Evolutionary conservation across 2,329 filamentous ascomycete species (phyloP), one percentile per base, ranked within the genome.

Genomic region (Paraconiothyrium sp.): DNA sequence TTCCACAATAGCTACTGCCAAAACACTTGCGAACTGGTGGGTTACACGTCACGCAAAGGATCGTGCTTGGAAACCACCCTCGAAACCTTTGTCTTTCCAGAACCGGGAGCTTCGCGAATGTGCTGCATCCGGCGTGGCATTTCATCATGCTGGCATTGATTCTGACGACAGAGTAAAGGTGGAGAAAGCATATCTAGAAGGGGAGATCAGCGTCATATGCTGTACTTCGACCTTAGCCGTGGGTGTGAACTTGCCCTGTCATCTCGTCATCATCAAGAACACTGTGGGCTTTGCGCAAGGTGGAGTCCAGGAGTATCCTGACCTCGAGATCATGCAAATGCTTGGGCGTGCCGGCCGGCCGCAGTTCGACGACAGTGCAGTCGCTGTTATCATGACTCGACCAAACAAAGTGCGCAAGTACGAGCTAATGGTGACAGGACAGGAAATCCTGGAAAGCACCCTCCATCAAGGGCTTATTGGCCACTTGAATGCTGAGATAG

Each of bases 251-350:
- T 78, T 96, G 10, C 93, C 92, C 10, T 93, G 92, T 63, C 90
- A 95, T 72, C 86, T 94, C 3, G 92, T 94, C 4, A 88, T 96
- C 10, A 86, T 97, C 58, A 96, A 96, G 75, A 91, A 92, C 24
- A 96, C 92, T 0, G 84, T 89, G 3, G 83, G 84, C 0, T 86
- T 87, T 59, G 85, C 88, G 59, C 82, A 79, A 35, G 78, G 84
- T 7, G 83, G 79, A 8, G 70, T 86, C 41, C 86, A 88, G 58
- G 92, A 95, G 73, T 93, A 93, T 67, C 89, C 91, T 0, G 92
- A 95, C 72, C 82, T 96, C 5, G 92, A 96, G 67, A 86, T 94
- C 63, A 94, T 94, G 90, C 92, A 97, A 70, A 96, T 97, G 92
- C 85, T 96, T 52, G 92, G 92, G 7, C 88, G 92, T 65, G 92